phyloP scores from a whole-genome alignment of 768 basidiomycete species.

The Pleurotus tuber-regium region DNA sequence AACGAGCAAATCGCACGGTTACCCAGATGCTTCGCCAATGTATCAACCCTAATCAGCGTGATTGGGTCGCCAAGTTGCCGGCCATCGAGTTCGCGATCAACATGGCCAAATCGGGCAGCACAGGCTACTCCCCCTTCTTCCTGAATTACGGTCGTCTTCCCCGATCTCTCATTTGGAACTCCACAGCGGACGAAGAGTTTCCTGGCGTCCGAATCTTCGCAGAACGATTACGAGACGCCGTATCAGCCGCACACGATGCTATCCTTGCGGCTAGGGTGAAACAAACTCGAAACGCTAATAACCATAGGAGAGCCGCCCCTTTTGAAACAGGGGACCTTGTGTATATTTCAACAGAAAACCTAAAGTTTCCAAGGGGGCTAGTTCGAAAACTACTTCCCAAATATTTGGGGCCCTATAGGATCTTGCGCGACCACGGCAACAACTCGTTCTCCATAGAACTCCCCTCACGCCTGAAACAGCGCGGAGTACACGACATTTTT shows the following conservation, averaged over 20 bases:
- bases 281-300: constrained; percentile 11
- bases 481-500: constrained; percentile 26
- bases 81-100: constrained; percentile 38
- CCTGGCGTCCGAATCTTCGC: constrained; percentile 24
- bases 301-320: constrained; percentile 3
- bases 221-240: constrained; percentile 13
- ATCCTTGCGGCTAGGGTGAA: constrained; percentile 17
- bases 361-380: constrained; percentile 19
- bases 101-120: constrained; percentile 27
- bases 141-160: constrained; percentile 21
- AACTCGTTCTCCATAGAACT: constrained; percentile 11
- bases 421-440: constrained; percentile 15
- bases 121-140: constrained; percentile 35
- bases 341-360: constrained; percentile 25
- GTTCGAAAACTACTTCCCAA: constrained; percentile 32
- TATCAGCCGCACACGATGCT: constrained; percentile 27
- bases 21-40: constrained; percentile 26
- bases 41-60: constrained; percentile 20
- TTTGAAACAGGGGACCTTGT: constrained; percentile 4
- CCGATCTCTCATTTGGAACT: constrained; percentile 18
- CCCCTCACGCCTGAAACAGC: constrained; percentile 14
- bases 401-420: constrained; percentile 21
- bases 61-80: constrained; percentile 28
- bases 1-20: constrained; percentile 28
- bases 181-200: constrained; percentile 4